These are phyloP conservation scores for Cordyceps fumosorosea DNA, from an alignment of 2,329 filamentous ascomycete genomes.

Conservation along the genomic window DNA sequence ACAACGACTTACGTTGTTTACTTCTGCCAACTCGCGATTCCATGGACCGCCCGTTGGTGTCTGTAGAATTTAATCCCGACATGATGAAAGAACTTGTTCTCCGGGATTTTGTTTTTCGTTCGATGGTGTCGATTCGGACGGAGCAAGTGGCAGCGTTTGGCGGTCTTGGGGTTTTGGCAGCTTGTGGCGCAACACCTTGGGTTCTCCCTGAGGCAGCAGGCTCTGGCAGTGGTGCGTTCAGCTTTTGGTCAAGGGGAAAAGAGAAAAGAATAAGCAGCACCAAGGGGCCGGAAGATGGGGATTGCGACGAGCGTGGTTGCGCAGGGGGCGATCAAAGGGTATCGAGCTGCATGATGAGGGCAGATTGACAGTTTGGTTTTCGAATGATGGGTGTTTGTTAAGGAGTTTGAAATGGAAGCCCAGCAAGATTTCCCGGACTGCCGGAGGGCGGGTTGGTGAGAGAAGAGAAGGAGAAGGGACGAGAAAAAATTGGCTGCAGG, in stretches of 20 bases:
- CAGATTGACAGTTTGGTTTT: not conserved
- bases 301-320: constrained; percentile 10
- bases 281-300: not conserved
- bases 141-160: not conserved
- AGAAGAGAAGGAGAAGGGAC: not conserved
- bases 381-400: not conserved
- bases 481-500: not conserved
- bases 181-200: not conserved
- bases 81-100: constrained; percentile 19
- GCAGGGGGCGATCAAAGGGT: constrained; percentile 12
- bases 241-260: not conserved
- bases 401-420: not conserved
- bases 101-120: constrained; percentile 11
- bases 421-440: constrained; percentile 9
- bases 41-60: constrained; percentile 47
- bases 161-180: not conserved
- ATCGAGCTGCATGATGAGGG: constrained; percentile 9
- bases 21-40: constrained; percentile 69
- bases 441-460: constrained; percentile 13
- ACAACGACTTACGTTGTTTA: constrained; percentile 67
- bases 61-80: constrained; percentile 31
- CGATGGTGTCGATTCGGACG: constrained; percentile 11
- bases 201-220: not conserved
- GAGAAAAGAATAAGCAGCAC: constrained; percentile 4
- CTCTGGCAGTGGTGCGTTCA: not conserved